Conservation (phyloP, 371 early-diverging fungal species). For the Mortierella sp. region DNA sequence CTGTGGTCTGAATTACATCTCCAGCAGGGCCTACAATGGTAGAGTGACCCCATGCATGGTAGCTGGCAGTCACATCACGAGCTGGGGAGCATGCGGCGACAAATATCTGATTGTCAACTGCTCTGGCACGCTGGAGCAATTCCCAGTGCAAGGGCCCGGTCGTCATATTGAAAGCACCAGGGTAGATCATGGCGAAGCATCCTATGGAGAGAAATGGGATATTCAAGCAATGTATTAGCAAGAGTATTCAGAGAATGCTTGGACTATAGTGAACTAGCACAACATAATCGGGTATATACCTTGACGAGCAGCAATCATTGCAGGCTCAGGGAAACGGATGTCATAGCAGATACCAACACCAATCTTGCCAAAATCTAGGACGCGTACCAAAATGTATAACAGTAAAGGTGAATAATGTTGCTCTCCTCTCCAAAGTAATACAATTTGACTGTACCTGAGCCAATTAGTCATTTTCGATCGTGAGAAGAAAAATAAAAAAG, state of each 20-base stretch:
- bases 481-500: slow-evolving; percentile 22
- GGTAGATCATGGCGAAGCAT: slow-evolving; percentile 95
- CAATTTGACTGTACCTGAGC: background rate
- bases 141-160: slow-evolving; percentile 98
- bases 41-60: slow-evolving; percentile 97
- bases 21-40: slow-evolving; percentile 90
- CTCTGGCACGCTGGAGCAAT: slow-evolving; percentile 87
- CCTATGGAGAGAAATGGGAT: slow-evolving; percentile 56
- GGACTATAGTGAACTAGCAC: background rate
- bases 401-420: background rate
- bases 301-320: slow-evolving; percentile 91
- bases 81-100: slow-evolving; percentile 97
- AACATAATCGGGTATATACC: slow-evolving; percentile 39
- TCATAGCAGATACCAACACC: slow-evolving; percentile 98
- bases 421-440: slow-evolving; percentile 16
- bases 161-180: slow-evolving; percentile 96
- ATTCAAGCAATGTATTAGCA: background rate
- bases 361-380: slow-evolving; percentile 82
- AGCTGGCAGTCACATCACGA: slow-evolving; percentile 78
- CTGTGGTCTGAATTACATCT: slow-evolving; percentile 75
- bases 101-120: slow-evolving; percentile 82
- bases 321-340: slow-evolving; percentile 94
- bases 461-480: slow-evolving; percentile 5
- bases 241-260: background rate
- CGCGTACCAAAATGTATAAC: background rate